Percentiles rank a stretch among this genome's conserved stretches.
phyloP scores from a whole-genome alignment of 75 land plant genomes.

The Picea glauca region DNA sequence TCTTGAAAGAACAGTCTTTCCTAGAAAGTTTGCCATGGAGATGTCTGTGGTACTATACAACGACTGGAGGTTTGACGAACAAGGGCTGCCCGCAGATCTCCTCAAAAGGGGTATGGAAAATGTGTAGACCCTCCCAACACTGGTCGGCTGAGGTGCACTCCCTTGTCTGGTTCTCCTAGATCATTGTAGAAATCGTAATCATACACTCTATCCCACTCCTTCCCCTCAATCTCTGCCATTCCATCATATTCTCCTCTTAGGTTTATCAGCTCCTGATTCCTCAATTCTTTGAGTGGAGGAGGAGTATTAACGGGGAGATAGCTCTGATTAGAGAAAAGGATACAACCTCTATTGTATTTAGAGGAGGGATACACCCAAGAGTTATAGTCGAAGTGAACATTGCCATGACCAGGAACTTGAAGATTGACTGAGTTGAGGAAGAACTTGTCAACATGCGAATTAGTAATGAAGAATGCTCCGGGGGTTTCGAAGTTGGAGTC shows the following conservation, averaged over 20 bases:
- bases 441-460: slow-evolving; percentile 31
- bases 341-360: slow-evolving; percentile 46
- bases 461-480: neutral
- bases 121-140: slow-evolving; percentile 39
- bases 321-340: slow-evolving; percentile 72
- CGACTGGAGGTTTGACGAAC: too few species aligned
- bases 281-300: slow-evolving; percentile 18
- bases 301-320: slow-evolving; percentile 43
- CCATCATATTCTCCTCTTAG: neutral
- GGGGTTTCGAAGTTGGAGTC: slow-evolving; percentile 13
- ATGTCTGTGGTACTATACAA: too few species aligned
- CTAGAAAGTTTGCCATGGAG: too few species aligned
- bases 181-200: too few species aligned
- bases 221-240: too few species aligned
- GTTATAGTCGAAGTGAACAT: slow-evolving; percentile 66
- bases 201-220: too few species aligned
- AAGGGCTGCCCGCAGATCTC: slow-evolving; percentile 35
- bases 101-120: slow-evolving; percentile 47
- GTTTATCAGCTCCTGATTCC: slow-evolving; percentile 28
- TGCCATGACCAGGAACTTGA: slow-evolving; percentile 21
- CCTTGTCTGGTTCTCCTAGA: neutral
- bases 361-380: slow-evolving; percentile 72
- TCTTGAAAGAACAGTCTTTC: too few species aligned
- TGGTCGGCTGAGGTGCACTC: slow-evolving; percentile 27
- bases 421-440: slow-evolving; percentile 4